Evolutionary conservation across 2,329 filamentous ascomycete genomes (phyloP), one percentile per base, ranked within the genome.

Genomic region (Chaetoscypha palmicola): DNA sequence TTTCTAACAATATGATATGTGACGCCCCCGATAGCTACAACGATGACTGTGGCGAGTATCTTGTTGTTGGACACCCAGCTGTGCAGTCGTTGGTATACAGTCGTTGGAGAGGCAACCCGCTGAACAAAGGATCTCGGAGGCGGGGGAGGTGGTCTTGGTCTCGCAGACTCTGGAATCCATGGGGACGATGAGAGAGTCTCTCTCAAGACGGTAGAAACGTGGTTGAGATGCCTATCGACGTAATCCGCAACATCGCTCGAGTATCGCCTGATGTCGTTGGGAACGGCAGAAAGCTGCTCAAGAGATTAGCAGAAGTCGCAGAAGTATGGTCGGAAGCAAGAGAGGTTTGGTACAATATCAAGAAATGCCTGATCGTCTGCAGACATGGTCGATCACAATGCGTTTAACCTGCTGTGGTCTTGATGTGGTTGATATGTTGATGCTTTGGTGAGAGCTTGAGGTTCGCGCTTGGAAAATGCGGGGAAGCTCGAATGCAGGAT

Each of bases 151-250:
- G 77, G 76, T 30, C 57, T 64, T n/a, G 77, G 76, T 14, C 79
- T 77, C 33, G 86, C 70, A 46, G 75, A 73, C 31, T 83, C 74
- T 32, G 86, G 86, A 11, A 94, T 68, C 86, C 87, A 92, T 61
- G 73, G 66, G 42, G 79, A 74, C 28, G 79, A 71, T 28, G 82
- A 75, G 35, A 88, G 70, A 3, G 74, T 74, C 50, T 88, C 81
- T 61, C 86, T 79, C 36, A 96, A 71, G 28, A 75, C 71, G 26
- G 73, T 70, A 42, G 89, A 86, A 34, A 87, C 80, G 47, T 75
- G 72, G 58, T 95, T 87, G 64, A 95, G 82, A 60, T 89, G 80
- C 46, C 76, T 73, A 66, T 96, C 87, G 62, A 94, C 78, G 54
- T 82, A 83, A 52, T 88, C 83, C 62, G 87, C 87, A 49, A 91